Conservation (phyloP, 2,329 filamentous ascomycete species). For the Endoconidiophora laricicola region DNA sequence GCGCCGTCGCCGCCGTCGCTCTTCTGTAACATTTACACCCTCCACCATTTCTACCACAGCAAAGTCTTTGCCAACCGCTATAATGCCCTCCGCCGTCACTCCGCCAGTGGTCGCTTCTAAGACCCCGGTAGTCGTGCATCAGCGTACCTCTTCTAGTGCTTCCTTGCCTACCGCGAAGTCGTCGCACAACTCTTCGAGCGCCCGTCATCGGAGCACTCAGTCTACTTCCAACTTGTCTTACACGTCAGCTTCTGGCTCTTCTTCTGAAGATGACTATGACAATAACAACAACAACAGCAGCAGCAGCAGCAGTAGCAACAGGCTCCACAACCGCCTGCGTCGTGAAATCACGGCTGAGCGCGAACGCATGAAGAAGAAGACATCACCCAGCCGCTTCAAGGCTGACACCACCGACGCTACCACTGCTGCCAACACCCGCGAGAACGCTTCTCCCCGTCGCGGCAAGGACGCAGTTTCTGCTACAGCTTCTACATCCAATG, state of each 20-base stretch:
- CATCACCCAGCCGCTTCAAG: neutral
- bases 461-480: neutral
- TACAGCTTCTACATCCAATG: neutral
- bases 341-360: neutral
- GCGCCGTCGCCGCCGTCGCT: too few species aligned
- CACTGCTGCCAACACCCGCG: neutral
- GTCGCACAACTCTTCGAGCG: too few species aligned
- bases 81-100: too few species aligned
- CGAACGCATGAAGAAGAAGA: conserved; percentile 1
- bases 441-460: neutral
- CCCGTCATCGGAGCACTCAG: too few species aligned
- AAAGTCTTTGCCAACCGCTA: too few species aligned
- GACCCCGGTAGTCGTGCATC: too few species aligned
- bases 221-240: too few species aligned
- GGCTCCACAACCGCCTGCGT: neutral
- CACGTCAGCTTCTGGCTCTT: neutral
- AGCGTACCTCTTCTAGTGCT: too few species aligned
- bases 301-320: neutral
- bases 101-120: too few species aligned
- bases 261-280: neutral
- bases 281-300: neutral
- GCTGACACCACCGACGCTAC: neutral
- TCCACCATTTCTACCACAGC: too few species aligned
- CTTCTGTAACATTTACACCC: too few species aligned
- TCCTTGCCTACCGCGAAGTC: too few species aligned